Conservation (phyloP, 345 rosid genomes). For the Linum lewisii region DNA sequence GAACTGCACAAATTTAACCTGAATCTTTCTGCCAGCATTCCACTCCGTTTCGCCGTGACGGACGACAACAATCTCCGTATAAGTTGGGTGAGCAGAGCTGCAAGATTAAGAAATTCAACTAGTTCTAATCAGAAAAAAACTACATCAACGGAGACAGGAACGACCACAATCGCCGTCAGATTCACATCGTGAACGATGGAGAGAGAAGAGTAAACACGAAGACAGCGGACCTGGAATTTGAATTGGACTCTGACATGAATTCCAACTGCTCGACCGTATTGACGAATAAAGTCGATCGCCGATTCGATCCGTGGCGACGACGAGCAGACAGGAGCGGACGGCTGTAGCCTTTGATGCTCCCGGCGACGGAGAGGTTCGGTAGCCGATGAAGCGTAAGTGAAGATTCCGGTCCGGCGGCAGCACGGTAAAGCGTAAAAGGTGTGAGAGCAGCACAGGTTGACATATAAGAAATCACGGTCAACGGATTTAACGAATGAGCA, state of each 20-base stretch:
- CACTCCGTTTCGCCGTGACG: slow-evolving; percentile 83
- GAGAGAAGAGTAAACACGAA: neutral
- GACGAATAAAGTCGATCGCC: neutral
- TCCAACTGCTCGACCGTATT: too few relatives aligned
- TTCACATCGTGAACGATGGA: neutral
- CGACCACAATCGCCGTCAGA: too few relatives aligned
- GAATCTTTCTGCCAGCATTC: slow-evolving; percentile 66
- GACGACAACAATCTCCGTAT: slow-evolving; percentile 58
- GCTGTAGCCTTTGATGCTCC: neutral
- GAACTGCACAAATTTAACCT: slow-evolving; percentile 25
- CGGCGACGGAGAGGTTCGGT: neutral
- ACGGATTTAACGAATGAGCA: too few relatives aligned
- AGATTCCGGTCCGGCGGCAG: too few relatives aligned
- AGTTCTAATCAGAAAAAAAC: neutral
- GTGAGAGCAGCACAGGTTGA: too few relatives aligned
- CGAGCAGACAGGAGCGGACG: neutral
- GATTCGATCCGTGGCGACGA: neutral
- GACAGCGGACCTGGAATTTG: neutral
- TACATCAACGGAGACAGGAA: neutral
- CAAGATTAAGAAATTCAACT: neutral
- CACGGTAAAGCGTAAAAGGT: too few relatives aligned
- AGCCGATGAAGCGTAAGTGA: neutral
- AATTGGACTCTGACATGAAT: neutral
- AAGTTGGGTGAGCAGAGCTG: slow-evolving; percentile 24
- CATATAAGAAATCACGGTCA: too few relatives aligned